Percentiles rank a stretch among this genome's conserved stretches.
phyloP scores from a whole-genome alignment of 2,329 filamentous ascomycete genomes.

The Claviceps arundinis region DNA sequence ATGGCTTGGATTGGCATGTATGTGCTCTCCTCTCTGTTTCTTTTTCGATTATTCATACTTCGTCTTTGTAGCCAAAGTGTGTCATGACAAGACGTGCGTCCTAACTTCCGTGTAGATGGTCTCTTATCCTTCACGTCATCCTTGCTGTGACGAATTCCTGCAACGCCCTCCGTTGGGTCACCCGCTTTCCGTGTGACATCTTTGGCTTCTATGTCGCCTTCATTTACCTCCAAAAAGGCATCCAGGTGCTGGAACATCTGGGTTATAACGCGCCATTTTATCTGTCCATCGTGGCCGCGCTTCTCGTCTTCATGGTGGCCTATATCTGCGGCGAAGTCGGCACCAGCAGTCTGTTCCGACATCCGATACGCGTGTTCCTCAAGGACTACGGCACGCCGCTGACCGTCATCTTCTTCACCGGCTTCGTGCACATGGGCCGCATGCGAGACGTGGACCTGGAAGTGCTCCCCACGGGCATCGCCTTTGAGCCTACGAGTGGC shows the following conservation, averaged over 20 bases:
- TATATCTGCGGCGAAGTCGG: conserved; percentile 64
- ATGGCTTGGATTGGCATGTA: conserved; percentile 84
- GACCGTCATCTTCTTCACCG: conserved; percentile 76
- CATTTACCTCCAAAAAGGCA: conserved; percentile 83
- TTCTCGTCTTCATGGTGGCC: conserved; percentile 65
- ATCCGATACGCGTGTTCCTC: conserved; percentile 66
- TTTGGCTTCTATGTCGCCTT: conserved; percentile 90
- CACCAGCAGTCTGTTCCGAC: conserved; percentile 56
- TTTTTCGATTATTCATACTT: neutral
- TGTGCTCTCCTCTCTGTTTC: conserved; percentile 14
- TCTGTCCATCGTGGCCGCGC: conserved; percentile 60
- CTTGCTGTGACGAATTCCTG: conserved; percentile 76
- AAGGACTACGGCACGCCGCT: conserved; percentile 83
- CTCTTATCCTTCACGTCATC: conserved; percentile 71
- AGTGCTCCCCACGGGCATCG: conserved; percentile 58
- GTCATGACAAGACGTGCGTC: too few relatives aligned
- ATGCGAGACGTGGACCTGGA: conserved; percentile 61
- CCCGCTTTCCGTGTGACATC: conserved; percentile 82
- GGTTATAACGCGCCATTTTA: conserved; percentile 58
- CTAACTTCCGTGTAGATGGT: conserved; percentile 45
- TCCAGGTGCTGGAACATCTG: conserved; percentile 70
- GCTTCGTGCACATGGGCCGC: conserved; percentile 74
- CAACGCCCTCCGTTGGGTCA: conserved; percentile 80
- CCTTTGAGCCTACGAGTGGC: conserved; percentile 66
- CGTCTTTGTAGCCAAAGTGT: too few relatives aligned